Evolutionary conservation across 129 eudicot species (phyloP), one percentile per base, ranked within the genome.

Genomic region (Gnaphalium uliginosum): DNA sequence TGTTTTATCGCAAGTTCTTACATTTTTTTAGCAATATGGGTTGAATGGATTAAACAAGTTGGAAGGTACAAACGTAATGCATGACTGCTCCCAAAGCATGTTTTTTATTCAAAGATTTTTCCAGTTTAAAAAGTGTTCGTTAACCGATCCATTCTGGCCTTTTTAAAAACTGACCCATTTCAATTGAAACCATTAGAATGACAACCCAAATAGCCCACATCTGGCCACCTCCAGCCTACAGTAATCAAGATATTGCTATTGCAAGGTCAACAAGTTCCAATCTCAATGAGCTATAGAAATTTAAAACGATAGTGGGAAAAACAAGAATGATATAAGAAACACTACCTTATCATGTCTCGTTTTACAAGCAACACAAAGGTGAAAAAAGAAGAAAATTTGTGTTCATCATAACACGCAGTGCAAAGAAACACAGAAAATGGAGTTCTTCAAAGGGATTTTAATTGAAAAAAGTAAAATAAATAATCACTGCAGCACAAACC

Each of bases 401-500:
- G 76, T 72, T 72, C 66, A 56, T 61, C 66, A 56, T 56, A 22
- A 32, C 66, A 56, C 17, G 4, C n/a, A 46, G 53, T 14, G 18
- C n/a, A 46, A 14, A 46, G 18, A 46, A 35, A 58, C 54, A 58
- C 13, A 41, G 57, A 15, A 46, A 58, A 73, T 58, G 56, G 67
- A 58, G 67, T 57, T 57, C 68, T 33, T 58, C 53, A 35, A 66
- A 30, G 32, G 33, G 10, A 29, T 11, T 32, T 33, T 30, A 72
- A 57, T 57, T 14, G 32, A 30, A 63, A 26, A 23, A 69, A 15
- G 4, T 2, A 5, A 19, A 35, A 73, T 3, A 22, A 18, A 54
- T 46, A 21, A 66, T 32, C 73, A 75, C 13, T 26, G 68, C 61
- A 62, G 27, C 66, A 78, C 71, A 62, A 50, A 78, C 82, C 82